Base-by-base conservation (phyloP, 2,329 filamentous ascomycete genomes). In the Fusarium transvaalense region DNA sequence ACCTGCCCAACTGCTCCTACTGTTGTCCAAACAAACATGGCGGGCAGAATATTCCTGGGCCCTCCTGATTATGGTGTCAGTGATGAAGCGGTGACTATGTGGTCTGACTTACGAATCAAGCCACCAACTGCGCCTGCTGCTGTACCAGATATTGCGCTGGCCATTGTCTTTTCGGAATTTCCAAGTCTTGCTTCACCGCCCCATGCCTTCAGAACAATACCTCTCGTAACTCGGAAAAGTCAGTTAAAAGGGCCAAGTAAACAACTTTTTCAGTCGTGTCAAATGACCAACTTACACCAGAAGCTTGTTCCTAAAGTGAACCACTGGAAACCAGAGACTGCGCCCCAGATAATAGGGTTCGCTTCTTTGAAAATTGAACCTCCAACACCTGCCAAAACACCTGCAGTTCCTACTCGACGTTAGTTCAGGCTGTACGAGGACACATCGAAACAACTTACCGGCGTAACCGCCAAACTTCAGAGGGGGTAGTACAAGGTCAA, bases 301-400 rank as follows among this genome's bases (percentile, higher is more conserved):
- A 90, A 97, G 17, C 88, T 91, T 46, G 86, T 88, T 35, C 93
- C 93, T 38, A 97, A 85, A 41, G 88, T 85, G 78, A 93, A 93
- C 88, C 92, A 97, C 80, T 97, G 93, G 39, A 92, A 82, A 19
- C 92, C 91, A 23, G 91, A 89, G 37, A 90, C 85, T 14, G 91
- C 71, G 1, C 92, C 90, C 79, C 93, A 95, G 9, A 95, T 79
- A 4, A 88, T 84, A 6, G 92, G 90, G 15, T 86, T 87, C 23
- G 83, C 84, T 19, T 91, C 90, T 60, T 89, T 86, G 47, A 94
- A 78, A 46, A 97, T 90, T 29, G 93, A 94, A 35, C 86, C 85
- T 50, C 90, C 86, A 52, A 91, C 89, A 35, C 91, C 91, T 53
- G 88, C 83, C 31, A 92, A 76, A 27, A 90, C 77, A 32, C 92